These are phyloP conservation scores for Orbilia brochopaga DNA, from an alignment of 2,329 filamentous ascomycete species.

Conservation along the genomic window DNA sequence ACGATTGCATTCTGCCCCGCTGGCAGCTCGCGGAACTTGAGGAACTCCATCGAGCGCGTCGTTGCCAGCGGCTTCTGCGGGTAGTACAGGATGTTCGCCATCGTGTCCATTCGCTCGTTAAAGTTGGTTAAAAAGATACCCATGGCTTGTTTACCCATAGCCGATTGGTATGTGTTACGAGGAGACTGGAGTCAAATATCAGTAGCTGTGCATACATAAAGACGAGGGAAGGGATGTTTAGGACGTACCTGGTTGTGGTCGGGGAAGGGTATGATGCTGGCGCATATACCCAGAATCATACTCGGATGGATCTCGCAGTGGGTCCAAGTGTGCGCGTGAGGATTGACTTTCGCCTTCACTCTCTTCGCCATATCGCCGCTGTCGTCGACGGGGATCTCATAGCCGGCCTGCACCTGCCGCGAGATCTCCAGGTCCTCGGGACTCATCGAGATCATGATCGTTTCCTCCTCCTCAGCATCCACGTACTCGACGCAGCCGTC, in stretches of 20 bases:
- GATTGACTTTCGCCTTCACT: constrained; percentile 85
- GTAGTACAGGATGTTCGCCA: constrained; percentile 99
- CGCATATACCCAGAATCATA: constrained; percentile 98
- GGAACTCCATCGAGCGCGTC: constrained; percentile 96
- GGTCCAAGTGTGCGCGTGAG: constrained; percentile 81
- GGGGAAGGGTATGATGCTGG: constrained; percentile 98
- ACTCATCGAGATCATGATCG: constrained; percentile 98
- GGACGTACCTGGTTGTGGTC: constrained; percentile 85
- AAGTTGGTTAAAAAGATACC: constrained; percentile 98
- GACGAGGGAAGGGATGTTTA: background rate
- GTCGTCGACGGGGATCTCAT: constrained; percentile 67
- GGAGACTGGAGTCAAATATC: constrained; percentile 70
- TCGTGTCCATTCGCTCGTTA: constrained; percentile 95
- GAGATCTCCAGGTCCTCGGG: constrained; percentile 89
- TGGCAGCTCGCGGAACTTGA: constrained; percentile 96
- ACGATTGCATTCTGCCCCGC: constrained; percentile 98
- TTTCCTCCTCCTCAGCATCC: constrained; percentile 97
- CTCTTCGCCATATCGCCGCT: constrained; percentile 78
- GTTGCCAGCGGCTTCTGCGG: constrained; percentile 96
- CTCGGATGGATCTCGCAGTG: constrained; percentile 99
- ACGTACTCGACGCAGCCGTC: constrained; percentile 92
- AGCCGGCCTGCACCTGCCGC: constrained; percentile 71
- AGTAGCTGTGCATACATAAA: constrained; percentile 54
- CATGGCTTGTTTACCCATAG: constrained; percentile 99
- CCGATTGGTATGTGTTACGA: constrained; percentile 98